These are phyloP conservation scores for Lipomyces oligophaga DNA, from an alignment of 805 yeast genomes.

Conservation along the genomic window DNA sequence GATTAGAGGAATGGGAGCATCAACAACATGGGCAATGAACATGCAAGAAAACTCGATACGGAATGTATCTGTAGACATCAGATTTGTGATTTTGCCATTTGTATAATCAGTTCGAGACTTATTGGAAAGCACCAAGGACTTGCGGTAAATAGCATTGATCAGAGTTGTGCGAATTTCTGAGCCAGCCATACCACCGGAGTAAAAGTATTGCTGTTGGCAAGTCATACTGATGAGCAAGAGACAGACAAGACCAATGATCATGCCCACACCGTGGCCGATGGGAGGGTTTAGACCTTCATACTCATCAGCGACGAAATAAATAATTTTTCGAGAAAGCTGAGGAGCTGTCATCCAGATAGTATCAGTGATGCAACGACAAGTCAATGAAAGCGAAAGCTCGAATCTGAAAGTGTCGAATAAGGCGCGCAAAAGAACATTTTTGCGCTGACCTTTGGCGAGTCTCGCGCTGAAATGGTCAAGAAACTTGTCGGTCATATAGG, in stretches of 20 bases:
- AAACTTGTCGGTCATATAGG: constrained; percentile 41
- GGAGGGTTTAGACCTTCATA: constrained; percentile 36
- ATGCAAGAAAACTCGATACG: constrained; percentile 75
- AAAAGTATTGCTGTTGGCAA: constrained; percentile 59
- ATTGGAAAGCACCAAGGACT: constrained; percentile 59
- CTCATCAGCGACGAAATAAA: constrained; percentile 56
- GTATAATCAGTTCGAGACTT: constrained; percentile 58
- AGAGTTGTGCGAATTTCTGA: constrained; percentile 66
- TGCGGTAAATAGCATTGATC: constrained; percentile 65
- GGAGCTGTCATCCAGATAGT: constrained; percentile 54
- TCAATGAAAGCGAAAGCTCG: constrained; percentile 39
- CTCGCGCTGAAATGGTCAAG: constrained; percentile 36
- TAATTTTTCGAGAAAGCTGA: constrained; percentile 59
- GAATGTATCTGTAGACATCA: constrained; percentile 77
- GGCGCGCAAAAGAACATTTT: constrained; percentile 36
- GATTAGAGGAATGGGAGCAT: constrained; percentile 61
- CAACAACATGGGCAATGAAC: constrained; percentile 59
- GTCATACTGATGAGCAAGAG: constrained; percentile 52
- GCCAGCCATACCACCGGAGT: constrained; percentile 59
- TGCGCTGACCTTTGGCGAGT: constrained; percentile 29
- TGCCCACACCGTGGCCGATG: constrained; percentile 66
- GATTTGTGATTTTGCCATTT: constrained; percentile 65
- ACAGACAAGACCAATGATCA: constrained; percentile 62
- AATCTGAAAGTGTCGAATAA: constrained; percentile 39
- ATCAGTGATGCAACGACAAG: constrained; percentile 37